Conservation (phyloP, 208 protist species). For the Trichomonas tenax region DNA sequence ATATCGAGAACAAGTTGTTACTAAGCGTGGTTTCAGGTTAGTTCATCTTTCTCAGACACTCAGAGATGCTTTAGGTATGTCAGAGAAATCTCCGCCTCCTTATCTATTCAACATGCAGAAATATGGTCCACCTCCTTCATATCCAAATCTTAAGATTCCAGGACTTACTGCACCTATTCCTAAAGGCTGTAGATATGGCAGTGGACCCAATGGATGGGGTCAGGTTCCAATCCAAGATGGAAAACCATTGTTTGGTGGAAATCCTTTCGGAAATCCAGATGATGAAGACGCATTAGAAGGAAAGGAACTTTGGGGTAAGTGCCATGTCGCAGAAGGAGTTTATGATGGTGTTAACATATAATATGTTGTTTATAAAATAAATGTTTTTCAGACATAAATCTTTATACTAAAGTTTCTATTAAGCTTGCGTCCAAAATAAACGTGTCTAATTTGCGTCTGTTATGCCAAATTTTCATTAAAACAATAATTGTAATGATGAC, state of each 20-base stretch:
- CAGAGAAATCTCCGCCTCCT: conserved; percentile 65
- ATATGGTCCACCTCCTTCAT: conserved; percentile 88
- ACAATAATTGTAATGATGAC: too few species aligned
- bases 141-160: conserved; percentile 83
- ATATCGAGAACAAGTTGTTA: conserved; percentile 71
- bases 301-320: neutral
- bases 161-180: conserved; percentile 95
- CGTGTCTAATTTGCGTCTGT: too few species aligned
- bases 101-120: conserved; percentile 97
- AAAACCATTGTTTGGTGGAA: conserved; percentile 1
- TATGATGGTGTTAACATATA: neutral
- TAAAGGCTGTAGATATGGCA: conserved; percentile 70
- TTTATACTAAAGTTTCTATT: too few species aligned
- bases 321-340: neutral
- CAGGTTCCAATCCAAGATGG: conserved; percentile 65
- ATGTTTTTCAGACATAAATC: too few species aligned
- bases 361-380: too few species aligned
- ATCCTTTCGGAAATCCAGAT: neutral
- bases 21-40: conserved; percentile 49
- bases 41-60: conserved; percentile 71
- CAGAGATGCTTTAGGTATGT: conserved; percentile 81
- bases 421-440: too few species aligned
- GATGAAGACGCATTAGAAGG: neutral
- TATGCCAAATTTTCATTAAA: too few species aligned
- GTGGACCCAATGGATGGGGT: conserved; percentile 83